A percentile compares a stretch with the other conserved stretches of the same genome.
These are phyloP conservation scores for Cytidiella melzeri DNA, from an alignment of 768 basidiomycete genomes.

Conservation along the genomic window DNA sequence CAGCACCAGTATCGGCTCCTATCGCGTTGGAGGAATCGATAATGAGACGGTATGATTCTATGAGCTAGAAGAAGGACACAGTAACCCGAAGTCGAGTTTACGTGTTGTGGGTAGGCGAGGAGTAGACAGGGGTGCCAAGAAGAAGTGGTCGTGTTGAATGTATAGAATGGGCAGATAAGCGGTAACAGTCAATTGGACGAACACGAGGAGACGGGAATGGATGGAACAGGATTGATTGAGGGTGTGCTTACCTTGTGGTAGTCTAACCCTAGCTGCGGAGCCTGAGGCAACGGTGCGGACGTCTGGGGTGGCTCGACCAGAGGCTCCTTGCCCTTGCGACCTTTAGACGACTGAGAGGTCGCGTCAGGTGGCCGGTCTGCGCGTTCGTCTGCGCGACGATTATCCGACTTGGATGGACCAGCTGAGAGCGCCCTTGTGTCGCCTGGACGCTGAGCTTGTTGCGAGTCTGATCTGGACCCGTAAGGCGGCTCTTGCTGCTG, in stretches of 20 bases:
- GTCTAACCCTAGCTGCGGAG: conserved; percentile 29
- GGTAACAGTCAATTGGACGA: not conserved
- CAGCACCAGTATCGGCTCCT: conserved; percentile 17
- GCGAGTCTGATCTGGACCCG: conserved; percentile 11
- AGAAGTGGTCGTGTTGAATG: too few relatives aligned
- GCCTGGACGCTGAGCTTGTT: not conserved
- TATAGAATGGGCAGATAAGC: not conserved
- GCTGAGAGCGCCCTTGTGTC: conserved; percentile 10
- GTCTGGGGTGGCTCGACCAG: conserved; percentile 4
- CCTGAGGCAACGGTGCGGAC: conserved; percentile 12
- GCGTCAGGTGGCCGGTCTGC: conserved; percentile 10
- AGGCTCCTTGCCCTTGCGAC: conserved; percentile 12
- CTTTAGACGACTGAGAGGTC: conserved; percentile 12
- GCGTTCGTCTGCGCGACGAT: conserved; percentile 17
- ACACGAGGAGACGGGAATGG: not conserved
- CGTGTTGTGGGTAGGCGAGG: too few relatives aligned
- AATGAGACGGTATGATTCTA: conserved; percentile 39
- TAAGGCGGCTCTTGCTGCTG: conserved; percentile 12
- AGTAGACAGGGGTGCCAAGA: too few relatives aligned
- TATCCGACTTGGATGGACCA: conserved; percentile 14
- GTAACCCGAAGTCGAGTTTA: too few relatives aligned
- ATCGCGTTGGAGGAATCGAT: conserved; percentile 34
- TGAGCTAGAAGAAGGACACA: conserved; percentile 25
- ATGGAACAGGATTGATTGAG: not conserved
- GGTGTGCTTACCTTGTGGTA: conserved; percentile 33